Evolutionary conservation across 2,329 filamentous ascomycete species (phyloP), one percentile per base, ranked within the genome.

Genomic region (Sclerotinia spermophila): DNA sequence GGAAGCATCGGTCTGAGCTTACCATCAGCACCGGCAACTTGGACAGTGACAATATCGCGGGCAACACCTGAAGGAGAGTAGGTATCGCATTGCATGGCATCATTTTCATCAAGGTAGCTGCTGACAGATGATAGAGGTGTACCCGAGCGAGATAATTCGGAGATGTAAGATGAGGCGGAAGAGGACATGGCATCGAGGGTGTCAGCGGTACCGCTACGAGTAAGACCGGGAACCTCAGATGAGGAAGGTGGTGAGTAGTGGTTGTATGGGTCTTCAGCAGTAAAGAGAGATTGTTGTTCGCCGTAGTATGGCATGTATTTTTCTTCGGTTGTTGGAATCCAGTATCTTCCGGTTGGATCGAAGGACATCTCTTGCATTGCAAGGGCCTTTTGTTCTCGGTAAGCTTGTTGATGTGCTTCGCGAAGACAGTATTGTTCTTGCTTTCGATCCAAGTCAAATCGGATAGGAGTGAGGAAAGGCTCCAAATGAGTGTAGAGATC

Each of bases 401-500:
- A 48, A 7, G 76, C 75, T 45, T 68, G 71, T 71, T 76, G 75
- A 33, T 71, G 62, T 60, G 53, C 70, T 65, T 77, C 74, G 62
- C 72, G 72, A 48, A 71, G 61, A 33, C 74, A 74, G 1, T 64
- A 59, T 17, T 73, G 72, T 55, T 79, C 73, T 60, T 79, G 75
- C 69, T 75, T 73, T 65, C 67, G 65, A 30, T 75, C 69, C 24
- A 89, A 82, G 72, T 86, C 84, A 59, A 84, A 79, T 73, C 94
- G 92, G 78, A 98, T 92, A 40, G 95, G 95, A 45, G 89, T 89
- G 59, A 99, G 87, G 86, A 98, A 98, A 56, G 87, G 87, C 76
- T 97, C 93, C 55, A 98, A 86, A 81, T 97, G 92, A 75, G 85
- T 86, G 84, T 97, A 93, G 58, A 99, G 89, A 77, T 98, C 94